A percentile compares a stretch with the other conserved stretches of the same genome.
phyloP scores from a whole-genome alignment of 2,329 filamentous ascomycete genomes.

The Colletotrichum sublineola region DNA sequence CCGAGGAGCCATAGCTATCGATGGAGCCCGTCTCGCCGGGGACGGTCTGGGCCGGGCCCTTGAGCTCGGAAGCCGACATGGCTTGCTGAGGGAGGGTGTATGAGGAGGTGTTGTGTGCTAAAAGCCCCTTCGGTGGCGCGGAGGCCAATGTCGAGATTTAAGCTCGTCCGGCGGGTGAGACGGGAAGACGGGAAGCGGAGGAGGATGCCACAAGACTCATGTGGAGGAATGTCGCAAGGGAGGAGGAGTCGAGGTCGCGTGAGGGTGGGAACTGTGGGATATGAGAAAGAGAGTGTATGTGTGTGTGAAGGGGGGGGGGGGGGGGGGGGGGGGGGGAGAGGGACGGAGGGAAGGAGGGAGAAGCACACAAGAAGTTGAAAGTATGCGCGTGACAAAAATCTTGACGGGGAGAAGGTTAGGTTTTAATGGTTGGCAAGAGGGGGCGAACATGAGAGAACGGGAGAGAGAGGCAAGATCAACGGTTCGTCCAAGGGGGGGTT shows the following conservation, averaged over 20 bases:
- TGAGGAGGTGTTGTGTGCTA: neutral
- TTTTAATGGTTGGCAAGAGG: conserved; percentile 21
- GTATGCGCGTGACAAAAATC: neutral
- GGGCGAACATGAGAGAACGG: neutral
- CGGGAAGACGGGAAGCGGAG: conserved; percentile 10
- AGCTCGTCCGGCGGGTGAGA: conserved; percentile 18
- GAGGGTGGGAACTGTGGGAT: conserved; percentile 16
- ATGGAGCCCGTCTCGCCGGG: conserved; percentile 25
- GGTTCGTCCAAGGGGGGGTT: neutral
- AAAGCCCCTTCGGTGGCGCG: neutral
- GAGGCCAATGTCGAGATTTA: neutral
- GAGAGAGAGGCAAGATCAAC: conserved; percentile 10
- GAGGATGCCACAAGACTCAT: conserved; percentile 27
- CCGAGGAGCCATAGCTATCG: conserved; percentile 41
- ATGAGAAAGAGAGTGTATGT: neutral
- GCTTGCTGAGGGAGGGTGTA: neutral
- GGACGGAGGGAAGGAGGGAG: neutral
- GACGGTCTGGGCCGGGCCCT: conserved; percentile 28
- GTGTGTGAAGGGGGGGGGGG: too few species aligned
- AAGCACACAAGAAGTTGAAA: neutral
- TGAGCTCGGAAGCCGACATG: conserved; percentile 34
- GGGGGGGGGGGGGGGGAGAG: too few species aligned
- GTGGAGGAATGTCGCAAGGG: conserved; percentile 11
- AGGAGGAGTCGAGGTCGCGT: conserved; percentile 7
- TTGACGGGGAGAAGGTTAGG: conserved; percentile 30